These are phyloP conservation scores for Clonostachys chloroleuca DNA, from an alignment of 2,329 filamentous ascomycete species.

Conservation along the genomic window DNA sequence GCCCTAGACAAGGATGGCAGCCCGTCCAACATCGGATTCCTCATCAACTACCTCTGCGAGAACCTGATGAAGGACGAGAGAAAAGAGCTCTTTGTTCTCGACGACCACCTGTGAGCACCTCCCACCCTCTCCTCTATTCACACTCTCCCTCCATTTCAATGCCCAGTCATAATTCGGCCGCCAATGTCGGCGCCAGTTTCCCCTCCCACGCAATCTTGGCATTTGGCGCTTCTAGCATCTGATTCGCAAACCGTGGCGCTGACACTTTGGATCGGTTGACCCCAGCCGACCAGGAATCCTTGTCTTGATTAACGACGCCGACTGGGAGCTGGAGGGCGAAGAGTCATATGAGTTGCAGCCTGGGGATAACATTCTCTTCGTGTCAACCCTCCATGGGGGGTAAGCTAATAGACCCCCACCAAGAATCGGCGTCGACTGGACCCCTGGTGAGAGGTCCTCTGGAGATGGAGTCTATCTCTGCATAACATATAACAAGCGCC, in stretches of 20 bases:
- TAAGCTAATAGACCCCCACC: conserved; percentile 29
- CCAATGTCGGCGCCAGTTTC: neutral
- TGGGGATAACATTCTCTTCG: conserved; percentile 88
- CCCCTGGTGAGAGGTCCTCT: no score
- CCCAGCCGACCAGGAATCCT: conserved; percentile 87
- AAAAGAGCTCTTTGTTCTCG: conserved; percentile 85
- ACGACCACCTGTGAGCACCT: conserved; percentile 74
- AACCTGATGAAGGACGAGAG: conserved; percentile 81
- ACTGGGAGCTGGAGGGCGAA: conserved; percentile 97
- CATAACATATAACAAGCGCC: no score
- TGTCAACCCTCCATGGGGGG: conserved; percentile 93
- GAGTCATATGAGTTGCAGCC: conserved; percentile 80
- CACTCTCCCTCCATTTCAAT: conserved; percentile 1
- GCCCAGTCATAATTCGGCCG: no score
- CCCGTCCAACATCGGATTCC: conserved; percentile 65
- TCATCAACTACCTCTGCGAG: conserved; percentile 76
- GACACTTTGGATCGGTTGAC: conserved; percentile 8
- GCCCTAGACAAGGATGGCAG: conserved; percentile 52
- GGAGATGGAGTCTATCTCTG: no score
- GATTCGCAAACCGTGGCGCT: conserved; percentile 3
- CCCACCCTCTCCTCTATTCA: neutral
- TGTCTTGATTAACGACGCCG: conserved; percentile 93
- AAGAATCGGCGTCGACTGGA: no score
- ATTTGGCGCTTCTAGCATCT: neutral
- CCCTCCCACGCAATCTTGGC: neutral